Evolutionary conservation across 805 yeast genomes (phyloP).

Genomic region (Starmerella etchellsii): DNA sequence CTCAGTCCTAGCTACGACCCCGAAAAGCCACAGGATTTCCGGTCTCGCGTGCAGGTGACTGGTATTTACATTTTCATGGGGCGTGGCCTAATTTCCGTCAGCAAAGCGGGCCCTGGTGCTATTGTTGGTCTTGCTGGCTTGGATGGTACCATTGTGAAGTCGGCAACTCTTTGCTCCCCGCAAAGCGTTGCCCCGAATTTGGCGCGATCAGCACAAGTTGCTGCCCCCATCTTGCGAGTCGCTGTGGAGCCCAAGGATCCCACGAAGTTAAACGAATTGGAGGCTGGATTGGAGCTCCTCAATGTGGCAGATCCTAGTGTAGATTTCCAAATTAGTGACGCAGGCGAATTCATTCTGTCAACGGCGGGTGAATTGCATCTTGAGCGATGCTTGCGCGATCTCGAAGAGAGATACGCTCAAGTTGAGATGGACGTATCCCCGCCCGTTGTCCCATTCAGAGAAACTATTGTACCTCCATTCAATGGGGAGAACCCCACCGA

Average conservation of each 20-base stretch:
- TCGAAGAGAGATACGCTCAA: conserved; percentile 74
- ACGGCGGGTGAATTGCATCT: conserved; percentile 95
- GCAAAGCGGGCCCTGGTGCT: conserved; percentile 83
- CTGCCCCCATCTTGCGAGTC: conserved; percentile 87
- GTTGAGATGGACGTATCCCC: conserved; percentile 75
- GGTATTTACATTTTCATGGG: conserved; percentile 84
- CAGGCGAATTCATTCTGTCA: conserved; percentile 85
- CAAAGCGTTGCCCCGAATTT: conserved; percentile 50
- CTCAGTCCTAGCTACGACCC: conserved; percentile 86
- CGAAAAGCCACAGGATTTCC: conserved; percentile 38
- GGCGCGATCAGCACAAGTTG: conserved; percentile 60
- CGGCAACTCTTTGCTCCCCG: conserved; percentile 59
- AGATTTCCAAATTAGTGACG: conserved; percentile 69
- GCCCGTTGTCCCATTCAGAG: conserved; percentile 91
- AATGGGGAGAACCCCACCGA: conserved; percentile 22
- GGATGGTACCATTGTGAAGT: conserved; percentile 67
- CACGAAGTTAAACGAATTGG: conserved; percentile 52
- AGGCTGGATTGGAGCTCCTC: conserved; percentile 61
- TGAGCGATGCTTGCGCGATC: conserved; percentile 85
- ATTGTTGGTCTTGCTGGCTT: conserved; percentile 90
- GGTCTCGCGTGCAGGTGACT: conserved; percentile 45
- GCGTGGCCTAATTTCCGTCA: conserved; percentile 63
- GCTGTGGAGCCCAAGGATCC: conserved; percentile 94
- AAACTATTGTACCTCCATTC: conserved; percentile 54
- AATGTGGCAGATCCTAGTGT: conserved; percentile 93